Percentiles rank a stretch among this genome's conserved stretches.
These are phyloP conservation scores for Cercophora scortea DNA, from an alignment of 495 filamentous ascomycete genomes.

Conservation along the genomic window DNA sequence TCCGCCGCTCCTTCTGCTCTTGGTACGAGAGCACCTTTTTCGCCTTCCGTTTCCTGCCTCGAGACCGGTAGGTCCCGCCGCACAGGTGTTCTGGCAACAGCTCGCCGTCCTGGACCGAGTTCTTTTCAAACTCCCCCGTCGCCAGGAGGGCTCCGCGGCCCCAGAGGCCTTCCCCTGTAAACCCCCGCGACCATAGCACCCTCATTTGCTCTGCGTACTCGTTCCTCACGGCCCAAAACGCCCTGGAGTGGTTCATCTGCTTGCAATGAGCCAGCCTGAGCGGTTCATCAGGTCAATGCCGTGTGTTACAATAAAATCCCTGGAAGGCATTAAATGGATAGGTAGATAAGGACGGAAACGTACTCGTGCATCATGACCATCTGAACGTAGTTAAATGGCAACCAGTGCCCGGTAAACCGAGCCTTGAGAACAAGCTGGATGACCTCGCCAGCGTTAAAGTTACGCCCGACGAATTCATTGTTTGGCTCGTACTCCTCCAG, in stretches of 20 bases:
- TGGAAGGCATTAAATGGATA: neutral
- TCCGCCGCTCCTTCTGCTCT: conserved; percentile 55
- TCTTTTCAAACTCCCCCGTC: conserved; percentile 48
- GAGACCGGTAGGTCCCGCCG: conserved; percentile 58
- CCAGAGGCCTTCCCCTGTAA: conserved; percentile 74
- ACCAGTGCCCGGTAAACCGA: conserved; percentile 51
- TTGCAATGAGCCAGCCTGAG: conserved; percentile 65
- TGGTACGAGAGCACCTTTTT: conserved; percentile 49
- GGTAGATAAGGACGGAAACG: neutral
- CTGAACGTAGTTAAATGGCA: conserved; percentile 67
- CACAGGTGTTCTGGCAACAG: conserved; percentile 57
- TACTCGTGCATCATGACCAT: conserved; percentile 80
- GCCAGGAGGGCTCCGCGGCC: conserved; percentile 53
- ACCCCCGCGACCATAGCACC: conserved; percentile 53
- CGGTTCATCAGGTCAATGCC: conserved; percentile 3
- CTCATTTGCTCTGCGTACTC: conserved; percentile 57
- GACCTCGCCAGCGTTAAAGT: conserved; percentile 80
- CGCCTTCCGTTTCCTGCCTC: conserved; percentile 42
- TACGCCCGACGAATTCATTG: conserved; percentile 65
- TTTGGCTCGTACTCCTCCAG: conserved; percentile 74
- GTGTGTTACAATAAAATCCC: neutral
- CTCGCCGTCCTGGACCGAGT: conserved; percentile 41
- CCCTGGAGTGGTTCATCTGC: conserved; percentile 72
- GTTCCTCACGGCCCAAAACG: conserved; percentile 69
- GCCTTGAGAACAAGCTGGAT: conserved; percentile 70